phyloP scores from a whole-genome alignment of 345 rosid species.

The Eucalyptus marginata region DNA sequence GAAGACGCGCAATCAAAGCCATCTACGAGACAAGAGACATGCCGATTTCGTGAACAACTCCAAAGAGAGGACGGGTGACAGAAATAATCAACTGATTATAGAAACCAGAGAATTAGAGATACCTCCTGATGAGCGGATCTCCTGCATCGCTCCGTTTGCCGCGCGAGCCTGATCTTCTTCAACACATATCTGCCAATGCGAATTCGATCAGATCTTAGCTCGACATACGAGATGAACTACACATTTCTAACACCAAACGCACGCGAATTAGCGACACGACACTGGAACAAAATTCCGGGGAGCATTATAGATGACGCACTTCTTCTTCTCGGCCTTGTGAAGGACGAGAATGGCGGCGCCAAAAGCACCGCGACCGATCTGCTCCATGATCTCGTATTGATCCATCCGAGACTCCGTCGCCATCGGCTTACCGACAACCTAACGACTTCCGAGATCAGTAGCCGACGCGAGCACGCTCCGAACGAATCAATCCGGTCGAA shows the following conservation, averaged over 20 bases:
- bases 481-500: background rate
- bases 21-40: constrained; percentile 37
- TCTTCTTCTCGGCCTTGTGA: constrained; percentile 89
- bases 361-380: constrained; percentile 98
- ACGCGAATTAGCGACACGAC: background rate
- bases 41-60: background rate
- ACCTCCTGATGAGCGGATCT: constrained; percentile 99
- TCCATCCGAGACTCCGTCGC: constrained; percentile 95
- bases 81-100: background rate
- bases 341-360: constrained; percentile 96
- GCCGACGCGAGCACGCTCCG: background rate
- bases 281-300: background rate
- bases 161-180: constrained; percentile 96
- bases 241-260: background rate
- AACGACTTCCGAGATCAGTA: background rate
- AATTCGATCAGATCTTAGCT: background rate
- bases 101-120: background rate
- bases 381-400: constrained; percentile 99
- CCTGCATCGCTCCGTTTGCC: constrained; percentile 96
- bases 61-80: background rate
- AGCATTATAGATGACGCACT: constrained; percentile 14
- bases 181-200: constrained; percentile 57
- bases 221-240: background rate
- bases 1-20: constrained; percentile 86
- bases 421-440: background rate